These are phyloP conservation scores for Hypholoma fasciculare DNA, from an alignment of 768 basidiomycete genomes.

Conservation along the genomic window DNA sequence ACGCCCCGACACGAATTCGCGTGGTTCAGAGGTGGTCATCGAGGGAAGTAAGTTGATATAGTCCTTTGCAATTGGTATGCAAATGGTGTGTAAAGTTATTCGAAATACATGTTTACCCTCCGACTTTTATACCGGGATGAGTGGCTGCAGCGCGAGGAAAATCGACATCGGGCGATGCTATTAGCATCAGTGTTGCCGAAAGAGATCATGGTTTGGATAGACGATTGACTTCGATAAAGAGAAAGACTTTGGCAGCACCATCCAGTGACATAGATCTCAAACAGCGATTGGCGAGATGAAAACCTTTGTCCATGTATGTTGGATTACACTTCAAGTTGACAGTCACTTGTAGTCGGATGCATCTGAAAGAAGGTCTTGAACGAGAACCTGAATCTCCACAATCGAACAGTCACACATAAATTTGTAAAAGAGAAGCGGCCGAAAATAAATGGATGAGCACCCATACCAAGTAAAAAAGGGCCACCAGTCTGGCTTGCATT, in stretches of 20 bases:
- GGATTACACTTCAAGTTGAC: constrained; percentile 17
- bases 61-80: constrained; percentile 2
- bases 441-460: constrained; percentile 1
- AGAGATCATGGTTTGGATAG: constrained; percentile 26
- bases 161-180: constrained; percentile 25
- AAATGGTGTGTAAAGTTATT: constrained; percentile 10
- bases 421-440: background rate
- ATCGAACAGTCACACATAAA: constrained; percentile 13
- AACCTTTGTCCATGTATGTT: background rate
- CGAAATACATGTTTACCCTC: constrained; percentile 17
- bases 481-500: constrained; percentile 3
- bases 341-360: constrained; percentile 16
- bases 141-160: constrained; percentile 23
- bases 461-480: background rate
- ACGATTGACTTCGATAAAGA: constrained; percentile 18
- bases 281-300: constrained; percentile 34
- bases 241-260: constrained; percentile 15
- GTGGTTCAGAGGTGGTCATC: constrained; percentile 8
- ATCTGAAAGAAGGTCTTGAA: constrained; percentile 27
- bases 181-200: constrained; percentile 29
- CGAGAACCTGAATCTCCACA: constrained; percentile 25
- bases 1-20: background rate
- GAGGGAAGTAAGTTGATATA: background rate
- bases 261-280: constrained; percentile 23
- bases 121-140: constrained; percentile 30